Percentiles rank a stretch among this genome's conserved stretches.
These are phyloP conservation scores for Nothopassalora personata DNA, from an alignment of 2,329 filamentous ascomycete species.

Conservation along the genomic window DNA sequence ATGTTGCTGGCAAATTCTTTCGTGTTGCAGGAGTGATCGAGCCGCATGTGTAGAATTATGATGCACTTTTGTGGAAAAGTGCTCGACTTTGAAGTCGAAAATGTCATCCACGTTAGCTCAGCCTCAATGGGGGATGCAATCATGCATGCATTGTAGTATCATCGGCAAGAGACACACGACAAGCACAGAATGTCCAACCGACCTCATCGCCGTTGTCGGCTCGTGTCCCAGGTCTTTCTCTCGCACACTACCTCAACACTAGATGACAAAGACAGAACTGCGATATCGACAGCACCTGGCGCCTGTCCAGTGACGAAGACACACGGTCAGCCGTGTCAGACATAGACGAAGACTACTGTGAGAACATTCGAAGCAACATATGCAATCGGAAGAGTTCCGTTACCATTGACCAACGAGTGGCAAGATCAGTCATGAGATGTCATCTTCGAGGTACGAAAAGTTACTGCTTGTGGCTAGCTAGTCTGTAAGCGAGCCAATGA, in stretches of 20 bases:
- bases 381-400: not conserved
- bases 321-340: not conserved
- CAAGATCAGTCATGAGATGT: not conserved
- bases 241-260: not conserved
- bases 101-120: not conserved
- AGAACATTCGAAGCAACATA: not conserved
- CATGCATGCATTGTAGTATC: not conserved
- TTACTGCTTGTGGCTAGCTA: not conserved
- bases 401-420: not conserved
- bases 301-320: too few relatives aligned
- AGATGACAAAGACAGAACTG: not conserved
- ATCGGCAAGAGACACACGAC: not conserved
- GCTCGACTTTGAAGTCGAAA: too few relatives aligned
- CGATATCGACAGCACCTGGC: too few relatives aligned
- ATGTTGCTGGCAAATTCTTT: not conserved
- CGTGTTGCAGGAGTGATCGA: not conserved
- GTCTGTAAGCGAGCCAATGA: not conserved
- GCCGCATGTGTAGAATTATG: too few relatives aligned
- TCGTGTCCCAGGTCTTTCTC: not conserved
- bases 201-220: not conserved
- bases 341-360: not conserved
- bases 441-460: not conserved
- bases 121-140: not conserved
- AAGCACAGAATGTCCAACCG: not conserved
- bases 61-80: too few relatives aligned